Evolutionary conservation across 164 flowering plant genomes (phyloP).

Genomic region (Akebia trifoliata): DNA sequence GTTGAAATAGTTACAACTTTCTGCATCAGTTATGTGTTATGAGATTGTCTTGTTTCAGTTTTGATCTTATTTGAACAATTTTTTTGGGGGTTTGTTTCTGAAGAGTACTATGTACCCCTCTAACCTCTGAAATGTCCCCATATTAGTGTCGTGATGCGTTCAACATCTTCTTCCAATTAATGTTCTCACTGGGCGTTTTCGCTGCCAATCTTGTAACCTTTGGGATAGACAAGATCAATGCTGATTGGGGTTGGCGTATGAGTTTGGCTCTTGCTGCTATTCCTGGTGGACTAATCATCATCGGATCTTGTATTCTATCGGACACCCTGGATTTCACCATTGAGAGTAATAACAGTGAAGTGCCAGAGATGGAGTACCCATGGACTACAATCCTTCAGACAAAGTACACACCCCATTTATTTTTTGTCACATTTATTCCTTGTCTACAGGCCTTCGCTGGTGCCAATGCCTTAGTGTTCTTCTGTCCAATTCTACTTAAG

Average conservation of each 20-base stretch:
- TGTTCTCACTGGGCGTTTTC: slow-evolving; percentile 19
- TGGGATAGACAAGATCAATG: slow-evolving; percentile 7
- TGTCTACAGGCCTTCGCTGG: slow-evolving; percentile 32
- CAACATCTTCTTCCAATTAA: slow-evolving; percentile 19
- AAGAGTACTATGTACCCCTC: too few relatives aligned
- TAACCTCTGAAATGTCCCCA: slow-evolving; percentile 23
- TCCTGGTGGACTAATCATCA: slow-evolving; percentile 7
- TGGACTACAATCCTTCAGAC: too few relatives aligned
- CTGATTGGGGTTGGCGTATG: slow-evolving; percentile 17
- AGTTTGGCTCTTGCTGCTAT: slow-evolving; percentile 18
- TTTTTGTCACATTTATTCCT: slow-evolving; percentile 23
- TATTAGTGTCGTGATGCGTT: slow-evolving; percentile 13
- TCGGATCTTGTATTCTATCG: slow-evolving; percentile 4
- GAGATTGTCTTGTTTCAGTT: too few relatives aligned
- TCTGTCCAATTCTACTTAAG: slow-evolving; percentile 25
- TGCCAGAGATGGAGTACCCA: slow-evolving; percentile 19
- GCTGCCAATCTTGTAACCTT: slow-evolving; percentile 14
- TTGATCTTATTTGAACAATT: too few relatives aligned
- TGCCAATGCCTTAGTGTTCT: slow-evolving; percentile 23
- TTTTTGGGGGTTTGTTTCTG: too few relatives aligned
- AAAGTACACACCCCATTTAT: slow-evolving; percentile 27
- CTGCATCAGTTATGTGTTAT: too few relatives aligned
- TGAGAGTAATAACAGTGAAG: slow-evolving; percentile 20
- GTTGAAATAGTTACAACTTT: too few relatives aligned
- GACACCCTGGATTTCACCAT: slow-evolving; percentile 18